These are phyloP conservation scores for Malus sylvestris DNA, from an alignment of 306 rosid genomes.

Conservation along the genomic window DNA sequence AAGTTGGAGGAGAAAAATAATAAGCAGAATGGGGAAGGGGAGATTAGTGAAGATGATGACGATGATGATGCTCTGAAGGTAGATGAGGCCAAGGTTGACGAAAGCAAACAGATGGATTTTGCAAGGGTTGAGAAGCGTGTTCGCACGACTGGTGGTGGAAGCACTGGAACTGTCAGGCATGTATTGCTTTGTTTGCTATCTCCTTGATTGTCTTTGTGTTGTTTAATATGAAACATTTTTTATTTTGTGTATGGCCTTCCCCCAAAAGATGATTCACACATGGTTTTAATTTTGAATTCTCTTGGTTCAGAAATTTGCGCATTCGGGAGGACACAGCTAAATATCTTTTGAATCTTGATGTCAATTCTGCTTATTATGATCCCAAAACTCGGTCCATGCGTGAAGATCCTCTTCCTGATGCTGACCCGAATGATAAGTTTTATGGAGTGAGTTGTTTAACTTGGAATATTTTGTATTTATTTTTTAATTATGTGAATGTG, in stretches of 20 bases:
- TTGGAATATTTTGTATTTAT: background rate
- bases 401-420: slow-evolving; percentile 60
- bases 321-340: slow-evolving; percentile 54
- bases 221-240: background rate
- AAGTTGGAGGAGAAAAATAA: slow-evolving; percentile 45
- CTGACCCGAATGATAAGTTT: slow-evolving; percentile 48
- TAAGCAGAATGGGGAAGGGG: slow-evolving; percentile 25
- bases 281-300: background rate
- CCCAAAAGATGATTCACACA: background rate
- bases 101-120: slow-evolving; percentile 57
- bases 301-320: slow-evolving; percentile 36
- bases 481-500: background rate
- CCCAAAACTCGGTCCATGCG: slow-evolving; percentile 60
- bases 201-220: background rate
- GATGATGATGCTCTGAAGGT: slow-evolving; percentile 41
- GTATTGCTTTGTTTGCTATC: background rate
- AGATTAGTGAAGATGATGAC: slow-evolving; percentile 39
- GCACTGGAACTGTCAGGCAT: slow-evolving; percentile 60
- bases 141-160: slow-evolving; percentile 60
- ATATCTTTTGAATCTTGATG: slow-evolving; percentile 50
- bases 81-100: slow-evolving; percentile 69
- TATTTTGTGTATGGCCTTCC: background rate
- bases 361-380: slow-evolving; percentile 47
- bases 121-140: slow-evolving; percentile 70
- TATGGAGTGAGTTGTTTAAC: slow-evolving; percentile 35